Percentiles rank a stretch among this genome's conserved stretches.
These are phyloP conservation scores for Boletus coccyginus DNA, from an alignment of 768 basidiomycete species.

Conservation along the genomic window DNA sequence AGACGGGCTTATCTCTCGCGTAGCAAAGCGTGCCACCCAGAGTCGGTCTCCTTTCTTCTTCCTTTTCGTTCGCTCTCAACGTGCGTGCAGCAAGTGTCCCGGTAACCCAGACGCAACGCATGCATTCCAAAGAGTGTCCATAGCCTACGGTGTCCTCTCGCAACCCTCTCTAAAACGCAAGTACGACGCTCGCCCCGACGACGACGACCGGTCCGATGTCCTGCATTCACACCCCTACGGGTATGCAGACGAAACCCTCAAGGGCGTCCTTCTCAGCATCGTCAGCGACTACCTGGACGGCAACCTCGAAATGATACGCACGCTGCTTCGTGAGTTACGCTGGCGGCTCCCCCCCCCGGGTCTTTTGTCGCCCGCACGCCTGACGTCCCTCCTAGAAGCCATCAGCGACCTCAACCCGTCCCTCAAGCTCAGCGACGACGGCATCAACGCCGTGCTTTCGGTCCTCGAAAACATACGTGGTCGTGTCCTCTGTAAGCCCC, in stretches of 20 bases:
- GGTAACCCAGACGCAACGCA: slow-evolving; percentile 68
- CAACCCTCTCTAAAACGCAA: slow-evolving; percentile 63
- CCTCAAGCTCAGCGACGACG: slow-evolving; percentile 72
- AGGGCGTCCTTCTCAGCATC: slow-evolving; percentile 68
- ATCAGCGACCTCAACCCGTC: slow-evolving; percentile 80
- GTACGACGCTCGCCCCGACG: slow-evolving; percentile 60
- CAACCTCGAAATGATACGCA: slow-evolving; percentile 81
- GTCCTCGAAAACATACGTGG: slow-evolving; percentile 70
- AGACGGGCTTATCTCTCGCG: slow-evolving; percentile 74
- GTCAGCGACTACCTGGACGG: slow-evolving; percentile 84
- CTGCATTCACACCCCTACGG: slow-evolving; percentile 50
- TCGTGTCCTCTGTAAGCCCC: slow-evolving; percentile 59
- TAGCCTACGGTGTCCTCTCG: slow-evolving; percentile 79
- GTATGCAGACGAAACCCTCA: slow-evolving; percentile 77
- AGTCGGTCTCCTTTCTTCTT: slow-evolving; percentile 49
- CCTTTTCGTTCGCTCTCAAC: slow-evolving; percentile 2
- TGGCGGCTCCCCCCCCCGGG: too few species aligned
- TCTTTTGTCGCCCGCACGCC: too few species aligned
- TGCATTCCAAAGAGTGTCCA: slow-evolving; percentile 84
- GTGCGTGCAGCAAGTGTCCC: slow-evolving; percentile 69
- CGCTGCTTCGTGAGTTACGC: slow-evolving; percentile 71
- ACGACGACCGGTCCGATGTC: slow-evolving; percentile 42
- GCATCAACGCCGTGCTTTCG: slow-evolving; percentile 71
- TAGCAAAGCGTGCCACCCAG: slow-evolving; percentile 80
- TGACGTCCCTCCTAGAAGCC: slow-evolving; percentile 47